Evolutionary conservation across 805 yeast genomes (phyloP).

Genomic region (Metschnikowia aberdeeniae): DNA sequence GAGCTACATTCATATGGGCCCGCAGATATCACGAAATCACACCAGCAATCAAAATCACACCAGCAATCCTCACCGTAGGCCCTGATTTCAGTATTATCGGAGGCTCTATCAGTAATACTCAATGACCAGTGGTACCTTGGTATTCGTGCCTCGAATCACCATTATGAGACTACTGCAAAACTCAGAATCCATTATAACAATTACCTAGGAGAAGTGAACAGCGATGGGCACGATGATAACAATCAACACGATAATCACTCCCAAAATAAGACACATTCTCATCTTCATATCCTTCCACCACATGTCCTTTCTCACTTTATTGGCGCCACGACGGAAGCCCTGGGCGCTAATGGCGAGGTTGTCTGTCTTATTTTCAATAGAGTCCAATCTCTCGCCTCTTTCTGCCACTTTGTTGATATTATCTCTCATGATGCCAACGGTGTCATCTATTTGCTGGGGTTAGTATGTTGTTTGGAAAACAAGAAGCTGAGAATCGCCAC

Average conservation of each 20-base stretch:
- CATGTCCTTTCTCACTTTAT: conserved; percentile 96
- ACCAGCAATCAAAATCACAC: too few species aligned
- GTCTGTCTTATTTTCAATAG: conserved; percentile 89
- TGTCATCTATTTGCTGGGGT: conserved; percentile 78
- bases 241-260: conserved; percentile 69
- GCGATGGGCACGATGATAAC: conserved; percentile 93
- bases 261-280: conserved; percentile 83
- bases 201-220: conserved; percentile 60
- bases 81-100: too few species aligned
- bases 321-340: conserved; percentile 94
- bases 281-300: conserved; percentile 98
- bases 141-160: too few species aligned
- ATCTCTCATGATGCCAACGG: conserved; percentile 96
- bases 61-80: too few species aligned
- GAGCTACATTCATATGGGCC: too few species aligned
- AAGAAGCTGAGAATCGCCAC: too few species aligned
- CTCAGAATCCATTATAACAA: neutral
- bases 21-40: too few species aligned
- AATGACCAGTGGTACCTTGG: too few species aligned
- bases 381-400: conserved; percentile 88
- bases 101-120: too few species aligned
- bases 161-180: too few species aligned
- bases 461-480: conserved; percentile 19
- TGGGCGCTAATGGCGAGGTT: conserved; percentile 89
- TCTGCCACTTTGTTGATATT: conserved; percentile 94